Base-by-base conservation (phyloP, 148 eudicot species). In the Nepenthes mirabilis region DNA sequence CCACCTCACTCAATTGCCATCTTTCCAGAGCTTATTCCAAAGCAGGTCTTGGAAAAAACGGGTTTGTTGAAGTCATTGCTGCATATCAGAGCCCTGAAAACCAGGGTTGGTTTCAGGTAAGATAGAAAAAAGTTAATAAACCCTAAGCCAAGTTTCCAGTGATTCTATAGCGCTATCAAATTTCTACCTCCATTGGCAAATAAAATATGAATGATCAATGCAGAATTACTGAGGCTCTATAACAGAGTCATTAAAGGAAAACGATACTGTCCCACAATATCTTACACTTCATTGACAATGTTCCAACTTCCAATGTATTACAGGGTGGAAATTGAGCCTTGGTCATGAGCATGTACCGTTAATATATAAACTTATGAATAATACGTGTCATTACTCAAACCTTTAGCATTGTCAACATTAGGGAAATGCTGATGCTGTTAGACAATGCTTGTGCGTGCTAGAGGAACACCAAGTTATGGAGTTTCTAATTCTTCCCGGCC, bases 401-500 rank as follows among this genome's bases (percentile, higher is more conserved):
- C 23, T 23, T 23, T 23, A 23, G 23, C 23, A 23, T 23, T 23
- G 23, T 23, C 23, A 23, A 23, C 23, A 23, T 10, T 49, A 89
- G 96, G 96, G 96, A 73, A 80, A 85, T 65, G 96, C 93, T 13
- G 96, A 89, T 78, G 87, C 94, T 51, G 68, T 89, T 34, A 72
- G 94, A 70, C 77, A 85, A 74, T 86, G 84, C 68, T 58, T 89
- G 65, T 80, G 85, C 81, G 61, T 81, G 47, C 79, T 83, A 43
- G 82, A 86, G 52, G 83, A 81, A 34, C 67, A 80, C 66, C 78
- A 77, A 1, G 69, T 74, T 34, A 58, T 65, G 10, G 90, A 89
- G 65, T 83, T 89, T 65, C 69, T 86, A 36, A 73, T 89, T 49
- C 90, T 89, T 58, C 94, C 93, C 6, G 87, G 90, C n/a, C 77